These are phyloP conservation scores for Tricholoma flavovirens DNA, from an alignment of 768 basidiomycete species.

Conservation along the genomic window DNA sequence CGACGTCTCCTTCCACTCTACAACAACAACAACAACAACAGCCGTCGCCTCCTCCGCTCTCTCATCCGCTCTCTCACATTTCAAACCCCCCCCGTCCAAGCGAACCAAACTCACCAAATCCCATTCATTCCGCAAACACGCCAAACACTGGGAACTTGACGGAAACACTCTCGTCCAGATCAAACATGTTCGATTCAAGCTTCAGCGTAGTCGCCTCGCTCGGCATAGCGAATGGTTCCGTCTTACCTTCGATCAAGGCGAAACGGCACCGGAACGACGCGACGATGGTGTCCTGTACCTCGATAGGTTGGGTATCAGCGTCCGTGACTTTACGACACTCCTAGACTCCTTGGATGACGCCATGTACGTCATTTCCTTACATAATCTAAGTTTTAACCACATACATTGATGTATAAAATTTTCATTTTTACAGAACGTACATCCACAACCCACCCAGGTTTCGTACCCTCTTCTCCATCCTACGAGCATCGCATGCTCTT, in stretches of 20 bases:
- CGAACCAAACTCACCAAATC: background rate
- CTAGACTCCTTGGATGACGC: conserved; percentile 27
- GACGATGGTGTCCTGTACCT: conserved; percentile 16
- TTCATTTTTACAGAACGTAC: conserved; percentile 9
- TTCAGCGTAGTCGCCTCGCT: conserved; percentile 31
- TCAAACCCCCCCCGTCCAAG: background rate
- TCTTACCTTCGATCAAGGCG: conserved; percentile 6
- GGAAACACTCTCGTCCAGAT: conserved; percentile 30
- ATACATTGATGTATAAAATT: too few relatives aligned
- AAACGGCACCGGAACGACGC: conserved; percentile 11
- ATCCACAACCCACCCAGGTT: conserved; percentile 20
- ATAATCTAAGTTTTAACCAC: too few relatives aligned
- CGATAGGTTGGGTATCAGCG: conserved; percentile 14
- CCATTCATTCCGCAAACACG: conserved; percentile 1
- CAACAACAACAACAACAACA: background rate
- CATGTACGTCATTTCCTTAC: conserved; percentile 24
- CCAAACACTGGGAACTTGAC: conserved; percentile 28
- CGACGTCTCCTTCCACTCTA: background rate
- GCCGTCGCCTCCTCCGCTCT: background rate
- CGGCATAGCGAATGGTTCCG: conserved; percentile 29
- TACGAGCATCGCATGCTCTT: conserved; percentile 29
- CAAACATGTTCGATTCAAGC: conserved; percentile 26
- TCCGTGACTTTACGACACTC: conserved; percentile 28
- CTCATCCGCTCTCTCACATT: background rate
- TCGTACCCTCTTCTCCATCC: conserved; percentile 21